phyloP scores from a whole-genome alignment of 805 yeast genomes.

The Candida michaelii region DNA sequence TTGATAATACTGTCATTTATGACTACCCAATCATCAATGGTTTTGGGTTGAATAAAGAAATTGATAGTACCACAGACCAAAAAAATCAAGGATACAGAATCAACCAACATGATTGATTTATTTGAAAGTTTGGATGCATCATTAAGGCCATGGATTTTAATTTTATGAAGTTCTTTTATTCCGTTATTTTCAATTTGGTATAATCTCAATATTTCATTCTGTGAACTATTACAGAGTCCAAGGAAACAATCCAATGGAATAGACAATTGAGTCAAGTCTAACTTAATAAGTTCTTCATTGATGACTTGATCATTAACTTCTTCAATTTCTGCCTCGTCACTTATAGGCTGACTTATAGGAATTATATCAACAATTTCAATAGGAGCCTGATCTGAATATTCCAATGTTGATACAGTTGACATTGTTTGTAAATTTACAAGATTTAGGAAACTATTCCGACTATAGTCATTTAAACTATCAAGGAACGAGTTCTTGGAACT shows the following conservation, averaged over 20 bases:
- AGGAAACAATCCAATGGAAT: slow-evolving; percentile 14
- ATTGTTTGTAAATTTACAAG: slow-evolving; percentile 17
- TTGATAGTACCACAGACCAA: slow-evolving; percentile 20
- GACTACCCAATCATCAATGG: slow-evolving; percentile 15
- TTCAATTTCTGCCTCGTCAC: slow-evolving; percentile 1
- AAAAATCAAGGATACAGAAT: slow-evolving; percentile 13
- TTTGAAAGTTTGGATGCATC: slow-evolving; percentile 12
- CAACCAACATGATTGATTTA: slow-evolving; percentile 17
- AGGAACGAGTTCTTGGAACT: slow-evolving; percentile 17
- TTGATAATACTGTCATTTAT: slow-evolving; percentile 10
- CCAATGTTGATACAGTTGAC: slow-evolving; percentile 13
- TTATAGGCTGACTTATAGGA: slow-evolving; percentile 3
- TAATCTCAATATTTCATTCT: slow-evolving; percentile 13
- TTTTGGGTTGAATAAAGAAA: slow-evolving; percentile 10
- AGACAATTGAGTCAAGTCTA: not conserved
- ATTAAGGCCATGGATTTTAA: slow-evolving; percentile 14
- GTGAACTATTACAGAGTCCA: slow-evolving; percentile 16
- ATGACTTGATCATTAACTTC: not conserved
- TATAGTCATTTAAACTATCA: slow-evolving; percentile 14
- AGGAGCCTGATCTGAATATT: slow-evolving; percentile 11
- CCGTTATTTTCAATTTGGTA: slow-evolving; percentile 13
- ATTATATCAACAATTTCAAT: slow-evolving; percentile 22
- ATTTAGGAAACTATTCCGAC: slow-evolving; percentile 17
- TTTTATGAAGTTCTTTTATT: slow-evolving; percentile 10
- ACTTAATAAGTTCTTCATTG: not conserved